Percentiles rank a stretch among this genome's conserved stretches.
Evolutionary conservation across 2,329 filamentous ascomycete species (phyloP).

Genomic region (Trichophyton equinum): DNA sequence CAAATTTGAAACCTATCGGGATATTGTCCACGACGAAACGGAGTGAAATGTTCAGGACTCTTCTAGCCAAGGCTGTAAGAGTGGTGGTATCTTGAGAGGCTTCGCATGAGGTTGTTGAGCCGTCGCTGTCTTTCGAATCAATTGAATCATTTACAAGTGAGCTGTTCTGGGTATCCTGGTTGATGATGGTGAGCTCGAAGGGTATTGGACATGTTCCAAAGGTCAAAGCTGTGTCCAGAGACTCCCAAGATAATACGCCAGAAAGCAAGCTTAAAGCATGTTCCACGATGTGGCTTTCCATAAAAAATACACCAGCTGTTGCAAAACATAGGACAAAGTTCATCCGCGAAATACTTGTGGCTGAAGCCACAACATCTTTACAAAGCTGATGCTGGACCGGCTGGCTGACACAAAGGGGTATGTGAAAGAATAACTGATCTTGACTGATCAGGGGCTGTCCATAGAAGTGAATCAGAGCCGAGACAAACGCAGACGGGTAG

Average conservation of each 20-base stretch:
- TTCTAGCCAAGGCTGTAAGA: constrained; percentile 10
- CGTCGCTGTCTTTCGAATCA: neutral
- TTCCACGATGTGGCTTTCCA: constrained; percentile 15
- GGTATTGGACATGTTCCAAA: constrained; percentile 18
- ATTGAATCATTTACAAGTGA: constrained; percentile 4
- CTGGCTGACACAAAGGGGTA: constrained; percentile 13
- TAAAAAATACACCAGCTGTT: constrained; percentile 22
- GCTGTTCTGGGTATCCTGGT: neutral
- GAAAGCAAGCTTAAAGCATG: constrained; percentile 19
- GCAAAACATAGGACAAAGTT: constrained; percentile 24
- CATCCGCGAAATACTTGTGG: constrained; percentile 15
- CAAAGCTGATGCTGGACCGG: neutral
- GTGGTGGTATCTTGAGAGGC: constrained; percentile 4
- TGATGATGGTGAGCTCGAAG: constrained; percentile 14
- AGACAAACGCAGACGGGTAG: constrained; percentile 18
- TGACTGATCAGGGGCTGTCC: constrained; percentile 15
- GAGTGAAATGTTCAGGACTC: constrained; percentile 15
- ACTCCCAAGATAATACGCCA: constrained; percentile 19
- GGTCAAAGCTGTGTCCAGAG: constrained; percentile 19
- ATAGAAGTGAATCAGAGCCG: constrained; percentile 21
- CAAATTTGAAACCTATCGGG: constrained; percentile 17
- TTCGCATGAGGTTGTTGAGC: neutral
- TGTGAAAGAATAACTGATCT: constrained; percentile 12
- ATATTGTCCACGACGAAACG: constrained; percentile 17
- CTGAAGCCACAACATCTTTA: constrained; percentile 7